Evolutionary conservation across 805 yeast species (phyloP).

Genomic region (Wickerhamiella hasegawae): DNA sequence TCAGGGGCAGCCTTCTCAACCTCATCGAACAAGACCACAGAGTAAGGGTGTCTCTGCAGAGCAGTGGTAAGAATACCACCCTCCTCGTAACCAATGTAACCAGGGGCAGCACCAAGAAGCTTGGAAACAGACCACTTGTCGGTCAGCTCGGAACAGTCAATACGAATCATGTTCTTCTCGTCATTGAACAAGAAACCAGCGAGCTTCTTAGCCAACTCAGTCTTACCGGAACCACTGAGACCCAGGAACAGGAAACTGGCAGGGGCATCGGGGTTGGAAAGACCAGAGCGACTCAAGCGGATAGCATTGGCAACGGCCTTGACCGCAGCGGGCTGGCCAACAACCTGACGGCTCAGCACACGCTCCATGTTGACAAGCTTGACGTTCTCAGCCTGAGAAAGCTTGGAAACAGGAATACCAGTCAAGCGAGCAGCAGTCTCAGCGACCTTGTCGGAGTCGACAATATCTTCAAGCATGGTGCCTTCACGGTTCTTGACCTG

Average conservation of each 20-base stretch:
- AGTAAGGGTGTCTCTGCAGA: constrained; percentile 78
- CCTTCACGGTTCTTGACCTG: constrained; percentile 55
- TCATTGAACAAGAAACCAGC: constrained; percentile 95
- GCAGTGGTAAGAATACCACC: constrained; percentile 95
- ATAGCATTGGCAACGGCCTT: constrained; percentile 93
- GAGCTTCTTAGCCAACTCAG: constrained; percentile 90
- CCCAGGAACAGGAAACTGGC: constrained; percentile 92
- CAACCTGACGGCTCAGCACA: constrained; percentile 66
- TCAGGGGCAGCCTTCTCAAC: constrained; percentile 99
- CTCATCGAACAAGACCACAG: constrained; percentile 92
- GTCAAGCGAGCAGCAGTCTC: constrained; percentile 94
- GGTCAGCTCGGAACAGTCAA: constrained; percentile 90
- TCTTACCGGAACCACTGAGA: constrained; percentile 94
- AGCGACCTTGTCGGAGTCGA: constrained; percentile 82
- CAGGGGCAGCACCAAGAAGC: constrained; percentile 93
- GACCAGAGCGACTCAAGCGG: constrained; percentile 82
- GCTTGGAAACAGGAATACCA: constrained; percentile 89
- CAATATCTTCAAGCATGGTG: constrained; percentile 72
- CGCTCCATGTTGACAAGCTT: constrained; percentile 91
- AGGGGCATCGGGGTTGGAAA: constrained; percentile 93
- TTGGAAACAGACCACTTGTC: constrained; percentile 95
- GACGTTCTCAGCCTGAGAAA: constrained; percentile 87
- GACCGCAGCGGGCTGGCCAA: constrained; percentile 92
- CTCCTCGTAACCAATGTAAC: constrained; percentile 92
- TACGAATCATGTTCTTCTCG: constrained; percentile 91